Evolutionary conservation across 768 basidiomycete species (phyloP).

Genomic region (Cytidiella melzeri): DNA sequence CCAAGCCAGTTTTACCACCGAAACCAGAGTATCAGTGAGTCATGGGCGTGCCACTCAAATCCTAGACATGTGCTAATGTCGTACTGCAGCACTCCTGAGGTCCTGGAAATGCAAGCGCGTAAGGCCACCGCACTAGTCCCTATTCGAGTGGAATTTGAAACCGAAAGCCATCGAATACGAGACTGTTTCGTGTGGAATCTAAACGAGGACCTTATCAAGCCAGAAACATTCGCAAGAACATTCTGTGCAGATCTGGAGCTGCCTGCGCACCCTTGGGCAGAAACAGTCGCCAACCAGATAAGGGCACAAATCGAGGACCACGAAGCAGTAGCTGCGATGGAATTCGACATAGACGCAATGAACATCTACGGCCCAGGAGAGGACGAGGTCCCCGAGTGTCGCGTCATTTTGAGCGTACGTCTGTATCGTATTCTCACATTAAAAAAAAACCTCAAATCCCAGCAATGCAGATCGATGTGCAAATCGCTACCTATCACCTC

Average conservation of each 20-base stretch:
- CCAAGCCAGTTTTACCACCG: conserved; percentile 51
- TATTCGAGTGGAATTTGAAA: conserved; percentile 93
- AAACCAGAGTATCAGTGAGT: conserved; percentile 73
- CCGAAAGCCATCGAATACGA: conserved; percentile 83
- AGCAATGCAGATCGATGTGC: conserved; percentile 88
- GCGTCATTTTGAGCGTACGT: conserved; percentile 74
- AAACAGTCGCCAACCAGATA: conserved; percentile 82
- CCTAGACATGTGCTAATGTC: background rate
- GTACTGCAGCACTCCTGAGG: conserved; percentile 45
- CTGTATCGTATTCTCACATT: conserved; percentile 1
- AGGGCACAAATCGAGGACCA: conserved; percentile 88
- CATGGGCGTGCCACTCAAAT: background rate
- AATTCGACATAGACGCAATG: conserved; percentile 56
- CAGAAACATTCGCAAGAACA: conserved; percentile 76
- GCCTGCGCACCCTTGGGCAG: conserved; percentile 56
- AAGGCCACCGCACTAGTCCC: conserved; percentile 64
- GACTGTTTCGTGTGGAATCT: conserved; percentile 97
- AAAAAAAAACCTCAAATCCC: background rate
- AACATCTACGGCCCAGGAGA: conserved; percentile 38
- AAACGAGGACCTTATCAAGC: conserved; percentile 80
- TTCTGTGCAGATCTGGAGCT: conserved; percentile 90
- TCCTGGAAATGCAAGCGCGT: conserved; percentile 56
- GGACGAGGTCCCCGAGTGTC: conserved; percentile 69
- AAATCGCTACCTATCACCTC: conserved; percentile 87
- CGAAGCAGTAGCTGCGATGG: conserved; percentile 74